phyloP scores from a whole-genome alignment of 257 asterid species.

The Solanum paucissectum region DNA sequence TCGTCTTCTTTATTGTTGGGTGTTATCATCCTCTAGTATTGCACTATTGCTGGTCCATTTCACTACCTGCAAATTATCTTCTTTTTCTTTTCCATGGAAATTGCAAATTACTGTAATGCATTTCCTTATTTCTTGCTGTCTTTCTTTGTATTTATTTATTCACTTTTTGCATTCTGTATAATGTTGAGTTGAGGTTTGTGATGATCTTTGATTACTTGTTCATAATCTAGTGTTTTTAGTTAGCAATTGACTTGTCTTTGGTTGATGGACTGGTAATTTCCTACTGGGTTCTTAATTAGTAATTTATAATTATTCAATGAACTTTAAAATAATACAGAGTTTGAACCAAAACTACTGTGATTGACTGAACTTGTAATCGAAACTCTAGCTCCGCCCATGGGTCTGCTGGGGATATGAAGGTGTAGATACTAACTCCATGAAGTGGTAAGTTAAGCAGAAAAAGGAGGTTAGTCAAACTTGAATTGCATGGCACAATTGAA shows the following conservation, averaged over 20 bases:
- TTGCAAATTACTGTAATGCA: background rate
- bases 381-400: background rate
- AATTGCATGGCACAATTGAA: background rate
- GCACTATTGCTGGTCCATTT: background rate
- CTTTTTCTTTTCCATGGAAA: background rate
- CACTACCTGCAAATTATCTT: background rate
- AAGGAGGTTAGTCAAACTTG: background rate
- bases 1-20: background rate
- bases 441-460: background rate
- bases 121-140: background rate
- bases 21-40: background rate
- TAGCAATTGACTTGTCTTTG: background rate
- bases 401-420: background rate
- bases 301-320: background rate
- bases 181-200: background rate
- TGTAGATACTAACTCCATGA: background rate
- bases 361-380: background rate
- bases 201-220: background rate
- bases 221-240: background rate
- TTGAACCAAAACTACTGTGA: background rate
- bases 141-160: background rate
- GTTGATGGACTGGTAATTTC: background rate
- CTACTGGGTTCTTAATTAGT: background rate
- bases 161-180: background rate
- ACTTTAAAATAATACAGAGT: background rate